Base-by-base conservation (phyloP, 1,284 basidiomycete species). In the Cutaneotrichosporon mucoides region DNA sequence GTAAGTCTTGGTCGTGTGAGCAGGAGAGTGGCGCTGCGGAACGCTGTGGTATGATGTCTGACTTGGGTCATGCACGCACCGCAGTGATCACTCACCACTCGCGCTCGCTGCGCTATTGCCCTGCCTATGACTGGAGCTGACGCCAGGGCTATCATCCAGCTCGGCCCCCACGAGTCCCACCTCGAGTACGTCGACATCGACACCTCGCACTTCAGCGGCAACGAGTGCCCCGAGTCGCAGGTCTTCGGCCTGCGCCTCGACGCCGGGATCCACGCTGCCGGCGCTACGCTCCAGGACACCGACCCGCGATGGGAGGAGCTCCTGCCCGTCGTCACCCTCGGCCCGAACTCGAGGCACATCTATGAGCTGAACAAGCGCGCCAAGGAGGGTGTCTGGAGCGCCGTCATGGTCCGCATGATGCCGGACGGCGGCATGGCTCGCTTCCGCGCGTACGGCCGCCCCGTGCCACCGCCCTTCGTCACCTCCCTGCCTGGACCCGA, bases 351-450 rank as follows among this genome's bases (percentile, higher is more conserved):
- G 38, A 84, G 88, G 55, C 94, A 98, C 76, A 82, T 97, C 38
- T 97, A 95, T 82, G 84, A 84, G 62, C 62, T 76, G 13, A 63
- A 59, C 11, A 35, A 50, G 6, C 54, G 57, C 46, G 77, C 83
- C 4, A 83, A 85, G 1, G 51, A 77, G 4, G 76, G 80, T 3
- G 80, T 74, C 2, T 83, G 85, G 67, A 94, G 88, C 64, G 91
- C 90, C 72, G 85, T 98, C 65, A 96, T 92, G 78, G 84, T 98
- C 45, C 88, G 89, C 69, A 95, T 96, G 87, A 92, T 93, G 76
- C 95, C 95, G 1, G 95, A 99, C 73, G 96, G 95, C 49, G 95
- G 95, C 2, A 90, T 92, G 72, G 90, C 89, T 54, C 85, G 91
- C 34, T 93, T 93, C 81, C 82, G 91, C 59, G 89, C 88, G 0